Conservation (phyloP, 305 asterid species). For the Petunia hybrid region DNA sequence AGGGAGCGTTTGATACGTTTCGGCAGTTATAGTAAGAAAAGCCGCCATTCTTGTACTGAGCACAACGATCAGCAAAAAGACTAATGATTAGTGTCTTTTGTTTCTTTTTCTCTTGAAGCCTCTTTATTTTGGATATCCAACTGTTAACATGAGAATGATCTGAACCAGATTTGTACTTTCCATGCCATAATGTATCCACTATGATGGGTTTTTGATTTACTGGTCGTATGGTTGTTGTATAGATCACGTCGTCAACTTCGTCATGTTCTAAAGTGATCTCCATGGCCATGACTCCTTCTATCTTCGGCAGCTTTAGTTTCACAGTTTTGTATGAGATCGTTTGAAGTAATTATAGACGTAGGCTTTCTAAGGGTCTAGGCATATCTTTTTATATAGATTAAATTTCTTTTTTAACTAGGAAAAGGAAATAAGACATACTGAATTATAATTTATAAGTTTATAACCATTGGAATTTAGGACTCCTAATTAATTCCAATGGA, state of each 20-base stretch:
- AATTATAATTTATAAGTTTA: too few relatives aligned
- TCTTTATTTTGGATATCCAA: conserved; percentile 6
- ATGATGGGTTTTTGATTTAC: neutral
- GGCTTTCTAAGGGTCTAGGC: neutral
- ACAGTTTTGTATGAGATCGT: neutral
- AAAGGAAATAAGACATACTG: too few relatives aligned
- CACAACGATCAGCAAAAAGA: neutral
- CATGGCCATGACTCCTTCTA: neutral
- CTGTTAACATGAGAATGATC: neutral
- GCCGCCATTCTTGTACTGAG: neutral
- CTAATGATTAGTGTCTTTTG: neutral
- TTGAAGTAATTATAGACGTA: neutral
- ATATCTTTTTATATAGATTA: too few relatives aligned
- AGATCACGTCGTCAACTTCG: neutral
- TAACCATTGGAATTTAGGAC: too few relatives aligned
- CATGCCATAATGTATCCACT: neutral
- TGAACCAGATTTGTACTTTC: neutral
- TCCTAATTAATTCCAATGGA: too few relatives aligned
- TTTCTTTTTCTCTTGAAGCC: neutral
- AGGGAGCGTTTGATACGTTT: neutral
- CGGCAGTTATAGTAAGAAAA: neutral
- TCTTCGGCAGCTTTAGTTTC: too few relatives aligned
- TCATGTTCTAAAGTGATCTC: neutral
- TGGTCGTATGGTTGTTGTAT: neutral
- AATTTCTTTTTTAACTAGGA: too few relatives aligned